These are phyloP conservation scores for Cladosporium halotolerans DNA, from an alignment of 2,329 filamentous ascomycete genomes.

Conservation along the genomic window DNA sequence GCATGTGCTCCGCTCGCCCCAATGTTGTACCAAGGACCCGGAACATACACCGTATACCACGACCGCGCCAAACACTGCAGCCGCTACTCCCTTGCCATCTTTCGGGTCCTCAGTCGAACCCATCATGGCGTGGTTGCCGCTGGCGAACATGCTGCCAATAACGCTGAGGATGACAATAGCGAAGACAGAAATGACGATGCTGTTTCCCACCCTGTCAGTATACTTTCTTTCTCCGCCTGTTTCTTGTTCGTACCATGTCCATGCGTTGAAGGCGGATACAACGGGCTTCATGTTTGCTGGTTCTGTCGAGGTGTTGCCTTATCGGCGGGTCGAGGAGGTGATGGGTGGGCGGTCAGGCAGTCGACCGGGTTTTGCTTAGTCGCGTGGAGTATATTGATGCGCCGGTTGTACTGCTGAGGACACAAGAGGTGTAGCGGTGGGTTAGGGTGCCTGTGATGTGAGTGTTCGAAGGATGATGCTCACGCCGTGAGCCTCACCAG, in stretches of 20 bases:
- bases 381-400: background rate
- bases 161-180: conserved; percentile 60
- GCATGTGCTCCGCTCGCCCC: conserved; percentile 1
- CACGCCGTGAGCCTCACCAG: background rate
- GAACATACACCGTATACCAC: conserved; percentile 76
- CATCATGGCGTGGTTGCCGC: conserved; percentile 74
- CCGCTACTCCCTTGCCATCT: conserved; percentile 71
- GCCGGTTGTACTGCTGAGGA: background rate
- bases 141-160: conserved; percentile 65
- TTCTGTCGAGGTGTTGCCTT: conserved; percentile 4
- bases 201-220: conserved; percentile 32
- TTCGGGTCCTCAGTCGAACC: conserved; percentile 58
- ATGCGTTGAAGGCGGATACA: conserved; percentile 85
- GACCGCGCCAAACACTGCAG: conserved; percentile 81
- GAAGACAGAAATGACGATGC: conserved; percentile 63
- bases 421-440: background rate
- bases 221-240: conserved; percentile 7
- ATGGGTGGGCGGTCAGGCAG: background rate
- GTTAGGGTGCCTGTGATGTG: background rate
- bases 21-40: background rate
- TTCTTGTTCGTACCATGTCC: conserved; percentile 72
- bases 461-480: background rate
- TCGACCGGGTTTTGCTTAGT: background rate
- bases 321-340: conserved; percentile 2
- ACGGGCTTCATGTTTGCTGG: conserved; percentile 77